Evolutionary conservation across 177 flowering plant genomes (phyloP), one percentile per base, ranked within the genome.

Genomic region (Vitis hybrid): DNA sequence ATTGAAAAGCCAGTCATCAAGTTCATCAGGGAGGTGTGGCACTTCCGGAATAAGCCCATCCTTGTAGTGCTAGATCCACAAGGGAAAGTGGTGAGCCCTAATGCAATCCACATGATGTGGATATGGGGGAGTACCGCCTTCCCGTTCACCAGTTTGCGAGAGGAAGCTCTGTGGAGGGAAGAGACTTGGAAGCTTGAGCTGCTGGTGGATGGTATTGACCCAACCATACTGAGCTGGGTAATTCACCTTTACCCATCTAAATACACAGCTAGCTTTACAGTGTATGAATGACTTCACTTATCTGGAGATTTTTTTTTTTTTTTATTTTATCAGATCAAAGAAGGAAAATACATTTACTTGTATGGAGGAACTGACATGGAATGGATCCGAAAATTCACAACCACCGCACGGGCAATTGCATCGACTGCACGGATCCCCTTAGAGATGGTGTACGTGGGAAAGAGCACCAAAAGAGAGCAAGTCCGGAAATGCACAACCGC

Each of bases 21-120:
- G 48, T 74, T 56, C 64, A 57, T 74, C 39, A 64, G 34, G 49
- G 72, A 74, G 51, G 51, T 32, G 55, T 71, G 67, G 73, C 49
- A 63, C 4, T 71, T 54, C 34, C 19, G 54, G 45, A 52, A 30
- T 0, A 56, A 64, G 68, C 61, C 73, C 11, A 56, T 55, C 2
- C 11, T 71, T 0, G 68, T 64, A 23, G 68, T 39, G 45, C 6
- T 71, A 62, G 48, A 54, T 51, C 66, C 67, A 13, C 68, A 45
- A 8, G 73, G 73, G 1, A 32, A 12, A 49, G 73, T 71, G 18
- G 73, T 23, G 10, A 17, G 15, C 68, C 34, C 55, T 4, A 63
- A 71, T 48, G 67, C 68, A 6, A 7, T 71, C 11, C 73, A 63
- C 52, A 34, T 63, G 62, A 52, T 71, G 10, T 21, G 62, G 45